phyloP scores from a whole-genome alignment of 1,284 basidiomycete genomes.

The Abortiporus biennis region DNA sequence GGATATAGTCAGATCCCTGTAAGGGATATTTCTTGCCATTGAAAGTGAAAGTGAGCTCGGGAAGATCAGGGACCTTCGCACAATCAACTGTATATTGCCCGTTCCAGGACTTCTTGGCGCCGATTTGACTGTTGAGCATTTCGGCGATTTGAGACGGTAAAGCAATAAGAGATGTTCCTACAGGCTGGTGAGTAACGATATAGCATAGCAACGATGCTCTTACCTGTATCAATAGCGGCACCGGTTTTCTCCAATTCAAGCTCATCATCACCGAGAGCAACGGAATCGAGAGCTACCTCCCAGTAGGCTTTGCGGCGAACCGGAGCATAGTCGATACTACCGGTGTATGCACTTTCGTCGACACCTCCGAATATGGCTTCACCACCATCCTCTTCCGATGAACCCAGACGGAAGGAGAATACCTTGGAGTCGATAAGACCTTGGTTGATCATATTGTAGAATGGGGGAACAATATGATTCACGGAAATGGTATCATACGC shows the following conservation, averaged over 20 bases:
- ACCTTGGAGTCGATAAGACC: conserved; percentile 81
- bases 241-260: conserved; percentile 88
- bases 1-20: conserved; percentile 83
- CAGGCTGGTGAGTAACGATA: conserved; percentile 13
- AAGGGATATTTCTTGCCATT: conserved; percentile 77
- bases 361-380: conserved; percentile 94
- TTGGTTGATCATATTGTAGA: conserved; percentile 92
- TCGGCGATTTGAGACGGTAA: conserved; percentile 94
- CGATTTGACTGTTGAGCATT: conserved; percentile 96
- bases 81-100: conserved; percentile 95
- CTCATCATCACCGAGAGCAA: conserved; percentile 79
- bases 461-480: conserved; percentile 90
- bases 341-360: conserved; percentile 75
- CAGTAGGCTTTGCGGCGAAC: conserved; percentile 97
- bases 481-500: conserved; percentile 96
- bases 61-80: conserved; percentile 74
- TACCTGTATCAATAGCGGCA: conserved; percentile 94
- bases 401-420: conserved; percentile 93
- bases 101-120: conserved; percentile 89
- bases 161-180: conserved; percentile 86
- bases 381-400: conserved; percentile 85
- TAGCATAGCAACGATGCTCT: conserved; percentile 12
- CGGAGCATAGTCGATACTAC: conserved; percentile 85
- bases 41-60: conserved; percentile 86
- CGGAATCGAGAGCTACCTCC: conserved; percentile 92